Base-by-base conservation (phyloP, 1,284 basidiomycete genomes). In the Trichosporon inkin region DNA sequence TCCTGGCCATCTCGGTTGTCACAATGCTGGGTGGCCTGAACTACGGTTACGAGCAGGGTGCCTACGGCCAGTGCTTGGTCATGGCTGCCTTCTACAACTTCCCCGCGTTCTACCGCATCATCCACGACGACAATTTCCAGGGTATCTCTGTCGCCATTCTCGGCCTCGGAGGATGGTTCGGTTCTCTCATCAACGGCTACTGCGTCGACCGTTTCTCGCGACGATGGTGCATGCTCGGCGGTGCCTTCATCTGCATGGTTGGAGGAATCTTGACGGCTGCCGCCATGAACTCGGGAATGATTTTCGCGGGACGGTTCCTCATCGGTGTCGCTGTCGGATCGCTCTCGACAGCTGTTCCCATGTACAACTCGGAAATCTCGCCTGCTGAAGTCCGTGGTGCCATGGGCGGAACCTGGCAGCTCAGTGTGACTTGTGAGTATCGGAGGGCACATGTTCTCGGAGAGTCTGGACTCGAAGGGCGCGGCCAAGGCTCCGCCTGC, bases 371-470 rank as follows among this genome's bases (percentile, higher is more conserved):
- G 13, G 71, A 71, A 52, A 66, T 65, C 36, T 87, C 88, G 0
- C 89, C 89, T 2, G 81, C 86, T 16, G 85, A 89, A 65, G 86
- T 92, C 57, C 84, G 89, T 63, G 89, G 89, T 20, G 84, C 88
- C 1, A 78, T 90, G 22, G 89, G 87, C 34, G 78, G 77, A 0
- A 78, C 85, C 0, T 89, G 87, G 68, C 88, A 90, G 70, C 80
- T 89, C 19, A 86, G 87, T 76, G 88, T 89, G 70, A 88, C 87
- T 5, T 24, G 44, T 49, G 44, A 49, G 44, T 49, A 17, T n/a
- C n/a, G n/a, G n/a, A n/a, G n/a, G n/a, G n/a, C n/a, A 16, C 7
- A 49, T 49, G 16, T n/a, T 13, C 22, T 24, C 16, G 28, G 20
- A 16, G 22, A 24, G 22, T 28, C 41, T 14, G 41, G 22, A 22